These are phyloP conservation scores for Cercospora sp. DNA, from an alignment of 2,329 filamentous ascomycete species.

Conservation along the genomic window DNA sequence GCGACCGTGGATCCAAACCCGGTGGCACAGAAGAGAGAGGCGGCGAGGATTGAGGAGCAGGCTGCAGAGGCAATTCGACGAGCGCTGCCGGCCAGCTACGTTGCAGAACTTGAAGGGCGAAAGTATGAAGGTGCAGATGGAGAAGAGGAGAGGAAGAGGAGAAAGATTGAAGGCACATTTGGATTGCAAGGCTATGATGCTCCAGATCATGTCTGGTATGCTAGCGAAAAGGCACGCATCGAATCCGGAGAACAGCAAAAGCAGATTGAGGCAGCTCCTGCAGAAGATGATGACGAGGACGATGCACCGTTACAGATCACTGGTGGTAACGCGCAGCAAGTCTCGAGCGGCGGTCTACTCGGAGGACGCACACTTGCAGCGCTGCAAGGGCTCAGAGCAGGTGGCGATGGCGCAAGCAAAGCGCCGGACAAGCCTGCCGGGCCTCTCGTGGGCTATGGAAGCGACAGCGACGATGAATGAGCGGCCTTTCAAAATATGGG, in stretches of 20 bases:
- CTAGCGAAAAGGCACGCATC: constrained; percentile 68
- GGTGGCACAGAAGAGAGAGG: constrained; percentile 89
- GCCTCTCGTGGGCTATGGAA: constrained; percentile 84
- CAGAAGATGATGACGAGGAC: constrained; percentile 39
- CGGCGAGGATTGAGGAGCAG: constrained; percentile 85
- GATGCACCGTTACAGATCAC: constrained; percentile 47
- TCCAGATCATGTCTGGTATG: constrained; percentile 91
- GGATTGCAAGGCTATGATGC: constrained; percentile 90
- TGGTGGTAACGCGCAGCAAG: constrained; percentile 38
- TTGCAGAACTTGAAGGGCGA: constrained; percentile 89
- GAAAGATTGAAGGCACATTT: constrained; percentile 86
- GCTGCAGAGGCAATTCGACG: constrained; percentile 89
- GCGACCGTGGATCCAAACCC: constrained; percentile 96
- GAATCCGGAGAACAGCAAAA: constrained; percentile 57
- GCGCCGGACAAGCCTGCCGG: constrained; percentile 60
- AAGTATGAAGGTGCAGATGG: constrained; percentile 58
- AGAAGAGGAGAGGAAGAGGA: constrained; percentile 73
- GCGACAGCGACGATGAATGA: constrained; percentile 74
- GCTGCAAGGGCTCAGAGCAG: constrained; percentile 58
- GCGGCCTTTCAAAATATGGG: background rate
- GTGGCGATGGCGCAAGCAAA: constrained; percentile 50
- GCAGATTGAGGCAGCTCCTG: constrained; percentile 40
- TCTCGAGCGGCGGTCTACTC: constrained; percentile 65
- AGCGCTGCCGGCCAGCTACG: constrained; percentile 83
- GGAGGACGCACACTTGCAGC: constrained; percentile 80